Base-by-base conservation (phyloP, 805 yeast species). In the Candida boidinii region DNA sequence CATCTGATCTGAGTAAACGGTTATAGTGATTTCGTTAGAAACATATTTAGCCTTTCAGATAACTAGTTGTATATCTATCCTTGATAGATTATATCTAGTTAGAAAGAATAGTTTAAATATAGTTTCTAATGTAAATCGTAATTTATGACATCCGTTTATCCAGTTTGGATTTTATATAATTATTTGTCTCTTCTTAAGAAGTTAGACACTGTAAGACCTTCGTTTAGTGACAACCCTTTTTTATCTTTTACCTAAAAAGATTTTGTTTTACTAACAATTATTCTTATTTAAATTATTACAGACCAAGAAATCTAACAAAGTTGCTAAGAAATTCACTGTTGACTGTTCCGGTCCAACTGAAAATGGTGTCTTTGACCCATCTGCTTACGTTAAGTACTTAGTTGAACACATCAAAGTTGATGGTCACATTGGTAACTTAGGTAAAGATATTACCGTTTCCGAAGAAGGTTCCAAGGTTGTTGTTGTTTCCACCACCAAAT, bases 361-460 rank as follows among this genome's bases (percentile, higher is more conserved):
- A 66, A 85, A 84, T 70, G 94, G 88, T 75, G 94, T 90, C 64
- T 85, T 87, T 60, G 97, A 92, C 81, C 92, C 94, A 67, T 82
- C 92, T 63, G 79, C 94, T 58, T 87, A 90, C 79, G 94, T 85
- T 61, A 90, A 92, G 78, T 92, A 80, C 90, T 81, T 92, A 70
- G 78, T 82, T 66, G 97, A 92, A 75, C 95, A 86, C 86, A 90
- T 92, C 85, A 92, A 92, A 81, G 90, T 92, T 62, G 99, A 92
- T 49, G 88, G 90, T 68, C 78, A 81, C 62, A 74, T 84, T 58
- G 96, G 97, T 70, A 84, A 87, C 90, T 81, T 92, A 63, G 96
- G 95, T 73, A 88, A 84, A 65, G 83, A 80, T 63, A 78, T 92
- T 76, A 73, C 88, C 47, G 86, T 90, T 51, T 70, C 86, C 59